Percentiles rank a stretch among this genome's conserved stretches.
Conservation (phyloP, 345 rosid species). For the Syzygium aromaticum region DNA sequence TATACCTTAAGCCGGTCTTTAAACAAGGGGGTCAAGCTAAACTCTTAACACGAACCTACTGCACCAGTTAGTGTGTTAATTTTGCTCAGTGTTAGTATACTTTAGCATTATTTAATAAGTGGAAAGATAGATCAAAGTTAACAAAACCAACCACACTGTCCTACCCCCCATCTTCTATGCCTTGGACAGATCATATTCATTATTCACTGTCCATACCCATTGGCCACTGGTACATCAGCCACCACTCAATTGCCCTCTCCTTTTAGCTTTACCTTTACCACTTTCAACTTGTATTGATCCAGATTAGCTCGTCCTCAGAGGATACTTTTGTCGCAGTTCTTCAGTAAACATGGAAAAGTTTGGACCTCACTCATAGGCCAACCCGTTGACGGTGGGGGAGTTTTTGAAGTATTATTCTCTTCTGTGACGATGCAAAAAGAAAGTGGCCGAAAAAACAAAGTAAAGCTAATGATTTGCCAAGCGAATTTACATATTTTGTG, state of each 20-base stretch:
- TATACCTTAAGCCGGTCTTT: not conserved
- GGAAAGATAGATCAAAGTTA: not conserved
- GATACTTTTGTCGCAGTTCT: not conserved
- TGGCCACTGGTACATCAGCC: not conserved
- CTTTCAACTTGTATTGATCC: not conserved
- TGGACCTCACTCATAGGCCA: not conserved
- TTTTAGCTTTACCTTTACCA: not conserved
- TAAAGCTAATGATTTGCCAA: not conserved
- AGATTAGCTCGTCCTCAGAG: not conserved
- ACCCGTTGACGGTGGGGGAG: not conserved
- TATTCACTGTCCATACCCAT: not conserved
- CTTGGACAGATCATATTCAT: not conserved
- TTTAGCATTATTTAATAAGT: not conserved
- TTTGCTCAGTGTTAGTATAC: not conserved
- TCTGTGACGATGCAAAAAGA: not conserved
- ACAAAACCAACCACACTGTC: not conserved
- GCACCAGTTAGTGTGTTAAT: not conserved
- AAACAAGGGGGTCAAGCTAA: not conserved
- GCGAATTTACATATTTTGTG: not conserved
- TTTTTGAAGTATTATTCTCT: not conserved
- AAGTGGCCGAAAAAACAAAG: not conserved
- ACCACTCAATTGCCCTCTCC: not conserved
- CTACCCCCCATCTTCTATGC: not conserved
- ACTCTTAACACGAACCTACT: not conserved
- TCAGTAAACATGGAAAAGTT: not conserved